Evolutionary conservation across 192 early-diverging fungal species (phyloP), one percentile per base, ranked within the genome.

Genomic region (Phycomyces blakesleeanus): DNA sequence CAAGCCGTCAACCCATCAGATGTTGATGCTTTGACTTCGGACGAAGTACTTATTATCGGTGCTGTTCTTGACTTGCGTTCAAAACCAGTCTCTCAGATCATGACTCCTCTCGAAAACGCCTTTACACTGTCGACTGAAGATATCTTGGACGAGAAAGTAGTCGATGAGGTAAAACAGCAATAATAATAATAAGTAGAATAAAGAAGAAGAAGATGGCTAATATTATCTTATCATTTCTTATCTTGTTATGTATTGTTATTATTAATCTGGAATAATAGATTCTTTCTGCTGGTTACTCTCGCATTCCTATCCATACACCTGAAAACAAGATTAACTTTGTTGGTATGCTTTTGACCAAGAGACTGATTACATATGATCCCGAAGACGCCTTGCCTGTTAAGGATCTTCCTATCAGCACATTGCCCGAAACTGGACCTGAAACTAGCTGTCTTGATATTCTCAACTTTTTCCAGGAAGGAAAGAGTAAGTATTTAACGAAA

Each of bases 391-490:
- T 76, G 25, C 86, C 85, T 1, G 85, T 90, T 6, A 79, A 83
- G 5, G 80, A 86, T 44, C 80, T 87, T 24, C 69, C 74, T 0
- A 65, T 84, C 20, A 78, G 75, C 56, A 73, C 78, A 12, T 51
- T 84, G 29, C 82, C 82, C 0, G 80, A 84, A 26, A 79, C 82
- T n/a, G 71, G 72, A 0, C 74, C 80, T 27, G 74, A 78, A 61
- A 84, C 82, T 20, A 84, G 80, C 39, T 84, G 82, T 65, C 64
- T 88, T 51, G 90, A 92, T 49, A 90, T 92, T 37, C 74, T 92
- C 51, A 92, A 92, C 69, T 87, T 87, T 51, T 92, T 92, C 74
- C 90, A 92, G 60, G 88, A 89, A 63, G 90, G 90, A 20, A 81
- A 88, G 59, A 88, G 87, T 60, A 70, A 63, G 25, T 41, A 26